phyloP scores from a whole-genome alignment of 257 asterid species.

The Echium plantagineum region DNA sequence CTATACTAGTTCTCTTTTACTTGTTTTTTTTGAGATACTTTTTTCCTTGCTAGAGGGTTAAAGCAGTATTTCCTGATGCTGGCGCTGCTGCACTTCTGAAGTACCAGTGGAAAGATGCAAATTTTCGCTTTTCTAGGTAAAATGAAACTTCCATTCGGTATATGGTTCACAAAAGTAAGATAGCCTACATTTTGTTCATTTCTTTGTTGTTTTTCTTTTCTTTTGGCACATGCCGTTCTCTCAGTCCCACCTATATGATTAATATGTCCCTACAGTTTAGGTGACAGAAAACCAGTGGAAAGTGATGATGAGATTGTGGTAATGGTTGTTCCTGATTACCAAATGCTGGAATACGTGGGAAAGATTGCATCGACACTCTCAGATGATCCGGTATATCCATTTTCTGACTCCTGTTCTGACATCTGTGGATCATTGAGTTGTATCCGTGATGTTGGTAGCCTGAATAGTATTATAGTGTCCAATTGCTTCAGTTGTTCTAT shows the following conservation, averaged over 20 bases:
- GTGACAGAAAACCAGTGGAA: conserved; percentile 82
- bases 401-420: conserved; percentile 7
- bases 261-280: conserved; percentile 46
- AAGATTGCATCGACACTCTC: conserved; percentile 71
- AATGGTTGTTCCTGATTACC: conserved; percentile 97
- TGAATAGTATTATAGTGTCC: neutral
- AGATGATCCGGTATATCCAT: conserved; percentile 64
- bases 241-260: conserved; percentile 9
- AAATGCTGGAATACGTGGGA: conserved; percentile 79
- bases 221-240: conserved; percentile 2
- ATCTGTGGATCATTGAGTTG: neutral
- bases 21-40: conserved; percentile 18
- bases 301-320: conserved; percentile 75
- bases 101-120: conserved; percentile 86
- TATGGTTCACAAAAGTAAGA: neutral
- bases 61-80: conserved; percentile 95
- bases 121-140: conserved; percentile 77
- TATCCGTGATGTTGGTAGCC: neutral
- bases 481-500: conserved; percentile 2
- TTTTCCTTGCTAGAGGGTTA: conserved; percentile 54
- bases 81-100: conserved; percentile 93
- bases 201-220: neutral
- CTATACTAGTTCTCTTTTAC: conserved; percentile 3
- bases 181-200: neutral
- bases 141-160: neutral